Percentiles rank a stretch among this genome's conserved stretches.
phyloP scores from a whole-genome alignment of 352 stramenopile genomes.

The Globisporangium nunn region DNA sequence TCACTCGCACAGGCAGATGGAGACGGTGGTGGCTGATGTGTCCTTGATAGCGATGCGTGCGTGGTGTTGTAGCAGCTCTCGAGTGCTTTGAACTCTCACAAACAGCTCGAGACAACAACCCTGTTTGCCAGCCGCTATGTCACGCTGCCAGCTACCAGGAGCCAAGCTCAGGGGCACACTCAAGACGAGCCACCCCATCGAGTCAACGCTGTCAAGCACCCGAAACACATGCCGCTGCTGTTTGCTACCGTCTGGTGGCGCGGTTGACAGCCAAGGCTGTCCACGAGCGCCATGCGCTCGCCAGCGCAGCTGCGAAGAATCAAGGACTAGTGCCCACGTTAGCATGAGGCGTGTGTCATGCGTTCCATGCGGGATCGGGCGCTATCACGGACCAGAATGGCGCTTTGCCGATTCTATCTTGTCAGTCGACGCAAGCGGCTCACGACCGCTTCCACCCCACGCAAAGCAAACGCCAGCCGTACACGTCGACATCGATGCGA shows the following conservation, averaged over 20 bases:
- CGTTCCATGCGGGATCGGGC: background rate
- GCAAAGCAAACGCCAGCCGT: too few relatives aligned
- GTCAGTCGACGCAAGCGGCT: background rate
- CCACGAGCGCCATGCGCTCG: too few relatives aligned
- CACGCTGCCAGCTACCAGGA: background rate
- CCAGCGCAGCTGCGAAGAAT: background rate
- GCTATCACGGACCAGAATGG: background rate
- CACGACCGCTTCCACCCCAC: too few relatives aligned
- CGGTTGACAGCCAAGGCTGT: background rate
- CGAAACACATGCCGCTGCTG: background rate
- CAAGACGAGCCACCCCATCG: too few relatives aligned
- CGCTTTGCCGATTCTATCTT: background rate
- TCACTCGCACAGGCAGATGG: background rate
- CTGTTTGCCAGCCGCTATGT: background rate
- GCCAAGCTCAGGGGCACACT: too few relatives aligned
- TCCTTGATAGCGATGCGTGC: background rate
- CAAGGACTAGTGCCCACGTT: background rate
- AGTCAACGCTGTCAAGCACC: background rate
- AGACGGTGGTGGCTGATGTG: background rate
- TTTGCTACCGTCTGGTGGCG: background rate
- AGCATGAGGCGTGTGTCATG: background rate
- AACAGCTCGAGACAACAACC: background rate
- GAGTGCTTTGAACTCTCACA: background rate
- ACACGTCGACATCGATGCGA: background rate
- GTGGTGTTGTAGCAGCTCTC: background rate